Percentiles rank a stretch among this genome's conserved stretches.
These are phyloP conservation scores for Neofusicoccum laricinum DNA, from an alignment of 2,329 filamentous ascomycete species.

Conservation along the genomic window DNA sequence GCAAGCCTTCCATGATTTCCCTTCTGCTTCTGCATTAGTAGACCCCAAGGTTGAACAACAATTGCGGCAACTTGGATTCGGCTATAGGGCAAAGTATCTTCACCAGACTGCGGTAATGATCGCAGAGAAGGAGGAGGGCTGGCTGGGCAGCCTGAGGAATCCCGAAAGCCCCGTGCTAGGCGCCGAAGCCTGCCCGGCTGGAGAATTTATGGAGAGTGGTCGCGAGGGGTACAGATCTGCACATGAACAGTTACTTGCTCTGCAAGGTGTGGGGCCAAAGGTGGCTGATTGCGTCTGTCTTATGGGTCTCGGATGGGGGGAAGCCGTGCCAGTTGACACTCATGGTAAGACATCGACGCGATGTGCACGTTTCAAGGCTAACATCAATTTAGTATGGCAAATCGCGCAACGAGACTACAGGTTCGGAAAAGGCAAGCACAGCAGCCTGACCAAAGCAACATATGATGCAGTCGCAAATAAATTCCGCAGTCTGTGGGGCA, in stretches of 20 bases:
- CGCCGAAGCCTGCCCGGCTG: conserved; percentile 41
- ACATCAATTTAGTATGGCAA: conserved; percentile 69
- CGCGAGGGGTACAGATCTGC: conserved; percentile 71
- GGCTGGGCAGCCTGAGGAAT: conserved; percentile 77
- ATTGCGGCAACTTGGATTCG: conserved; percentile 82
- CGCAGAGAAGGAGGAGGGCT: conserved; percentile 60
- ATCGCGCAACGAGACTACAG: conserved; percentile 95
- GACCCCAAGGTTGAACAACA: conserved; percentile 73
- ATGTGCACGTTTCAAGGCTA: background rate
- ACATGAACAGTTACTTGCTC: conserved; percentile 71
- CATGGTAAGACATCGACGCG: conserved; percentile 54
- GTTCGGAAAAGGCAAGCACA: conserved; percentile 78
- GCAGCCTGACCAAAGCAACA: conserved; percentile 81
- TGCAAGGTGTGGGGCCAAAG: conserved; percentile 92
- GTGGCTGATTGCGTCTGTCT: conserved; percentile 95
- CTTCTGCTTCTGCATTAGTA: conserved; percentile 69
- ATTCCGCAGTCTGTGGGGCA: conserved; percentile 86
- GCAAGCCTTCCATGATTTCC: conserved; percentile 83
- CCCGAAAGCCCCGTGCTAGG: conserved; percentile 66
- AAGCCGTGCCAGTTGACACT: conserved; percentile 93
- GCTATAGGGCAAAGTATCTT: conserved; percentile 92
- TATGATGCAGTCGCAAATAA: conserved; percentile 90
- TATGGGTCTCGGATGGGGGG: conserved; percentile 94
- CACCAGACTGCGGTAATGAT: conserved; percentile 79
- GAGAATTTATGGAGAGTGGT: conserved; percentile 49